Evolutionary conservation across 192 early-diverging fungal species (phyloP), one percentile per base, ranked within the genome.

Genomic region (Coemansia sp.): DNA sequence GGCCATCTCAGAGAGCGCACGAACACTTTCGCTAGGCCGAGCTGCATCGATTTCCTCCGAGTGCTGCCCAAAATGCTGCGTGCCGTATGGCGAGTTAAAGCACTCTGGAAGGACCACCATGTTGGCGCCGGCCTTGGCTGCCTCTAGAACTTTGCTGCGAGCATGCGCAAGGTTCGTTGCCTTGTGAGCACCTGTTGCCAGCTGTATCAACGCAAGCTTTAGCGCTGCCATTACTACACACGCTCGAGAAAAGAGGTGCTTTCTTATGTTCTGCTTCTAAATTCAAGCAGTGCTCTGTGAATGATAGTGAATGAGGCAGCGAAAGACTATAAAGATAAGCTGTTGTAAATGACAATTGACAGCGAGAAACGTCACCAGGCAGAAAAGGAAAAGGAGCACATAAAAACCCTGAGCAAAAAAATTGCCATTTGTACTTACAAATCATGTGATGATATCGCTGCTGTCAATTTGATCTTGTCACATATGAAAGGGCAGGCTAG

Each of bases 31-130:
- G 57, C 94, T 91, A 4, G 68, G 70, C 12, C 60, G 18, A 3
- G 65, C 40, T 44, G 77, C 66, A n/a, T 87, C 76, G 26, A 96
- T 72, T 41, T 81, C 84, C 69, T 99, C 97, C 44, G 97, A 94
- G 70, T 97, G 96, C 26, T 94, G 74, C n/a, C 84, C 86, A 83
- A 99, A 99, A 86, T 89, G 90, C 37, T 88, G 68, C 13, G 93
- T 95, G 3, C 97, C 97, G 80, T 99, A 99, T 9, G 95, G 96
- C 15, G 92, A 95, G 80, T 99, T 99, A 88, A 99, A 99, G 84
- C 95, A 97, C 86, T 99, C 97, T 43, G 95, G 97, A 15, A 99
- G 85, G 4, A 97, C 94, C 32, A 99, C 92, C n/a, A 97, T 79
- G 47, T 92, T 86, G 49, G 94, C 94, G 8, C 95, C 95, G 1